phyloP scores from a whole-genome alignment of 2,329 filamentous ascomycete genomes.

The Neobulgaria alba region DNA sequence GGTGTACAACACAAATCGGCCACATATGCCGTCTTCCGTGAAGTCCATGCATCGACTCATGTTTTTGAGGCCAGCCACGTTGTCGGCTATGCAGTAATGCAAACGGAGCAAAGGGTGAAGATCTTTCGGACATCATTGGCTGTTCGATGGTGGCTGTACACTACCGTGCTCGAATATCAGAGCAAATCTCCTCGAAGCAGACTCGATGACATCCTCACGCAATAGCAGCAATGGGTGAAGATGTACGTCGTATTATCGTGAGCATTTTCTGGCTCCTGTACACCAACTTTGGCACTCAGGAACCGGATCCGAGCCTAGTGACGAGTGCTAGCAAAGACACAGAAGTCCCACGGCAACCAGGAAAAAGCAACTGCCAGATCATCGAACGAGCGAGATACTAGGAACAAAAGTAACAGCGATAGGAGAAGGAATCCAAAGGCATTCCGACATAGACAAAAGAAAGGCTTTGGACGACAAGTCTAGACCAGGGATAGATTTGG shows the following conservation, averaged over 20 bases:
- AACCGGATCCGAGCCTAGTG: no score
- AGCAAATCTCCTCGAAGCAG: slow-evolving; percentile 11
- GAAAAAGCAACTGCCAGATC: no score
- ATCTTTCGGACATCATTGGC: slow-evolving; percentile 14
- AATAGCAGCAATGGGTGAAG: slow-evolving; percentile 5
- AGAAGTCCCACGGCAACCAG: no score
- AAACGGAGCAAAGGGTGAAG: slow-evolving; percentile 21
- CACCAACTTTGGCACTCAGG: slow-evolving; percentile 1
- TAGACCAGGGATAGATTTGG: no score
- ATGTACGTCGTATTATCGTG: slow-evolving; percentile 4
- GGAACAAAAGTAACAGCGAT: no score
- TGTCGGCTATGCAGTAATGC: slow-evolving; percentile 22
- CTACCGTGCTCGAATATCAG: slow-evolving; percentile 13
- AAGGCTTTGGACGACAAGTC: no score
- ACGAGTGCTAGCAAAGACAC: no score
- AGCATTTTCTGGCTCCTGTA: slow-evolving; percentile 1
- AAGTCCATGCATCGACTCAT: slow-evolving; percentile 17
- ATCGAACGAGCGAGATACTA: no score
- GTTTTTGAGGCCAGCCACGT: slow-evolving; percentile 23
- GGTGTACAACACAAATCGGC: slow-evolving; percentile 16
- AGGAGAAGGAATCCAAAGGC: no score
- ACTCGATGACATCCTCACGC: slow-evolving; percentile 19
- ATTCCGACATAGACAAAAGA: no score
- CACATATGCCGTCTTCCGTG: slow-evolving; percentile 20
- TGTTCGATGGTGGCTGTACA: slow-evolving; percentile 9